Conservation (phyloP, 129 eudicot genomes). For the Escallonia herrerae region DNA sequence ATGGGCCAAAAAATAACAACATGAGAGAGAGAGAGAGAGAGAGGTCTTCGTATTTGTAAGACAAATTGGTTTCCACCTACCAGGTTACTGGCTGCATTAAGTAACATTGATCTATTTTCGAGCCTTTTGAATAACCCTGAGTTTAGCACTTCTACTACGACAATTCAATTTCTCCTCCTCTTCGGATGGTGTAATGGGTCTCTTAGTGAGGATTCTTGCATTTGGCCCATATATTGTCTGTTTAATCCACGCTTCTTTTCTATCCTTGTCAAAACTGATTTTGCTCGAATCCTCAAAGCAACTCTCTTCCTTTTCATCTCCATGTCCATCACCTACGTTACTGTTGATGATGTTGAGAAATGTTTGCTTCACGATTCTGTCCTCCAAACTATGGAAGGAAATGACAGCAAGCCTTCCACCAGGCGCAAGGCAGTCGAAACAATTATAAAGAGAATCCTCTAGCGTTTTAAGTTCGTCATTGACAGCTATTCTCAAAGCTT, state of each 20-base stretch:
- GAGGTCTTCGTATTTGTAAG: no score
- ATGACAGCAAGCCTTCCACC: conserved; percentile 98
- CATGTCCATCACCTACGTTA: conserved; percentile 14
- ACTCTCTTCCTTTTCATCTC: conserved; percentile 8
- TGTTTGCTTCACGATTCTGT: conserved; percentile 89
- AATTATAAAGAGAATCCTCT: conserved; percentile 55
- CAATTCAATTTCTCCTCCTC: conserved; percentile 76
- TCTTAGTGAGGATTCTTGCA: conserved; percentile 71
- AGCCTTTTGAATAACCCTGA: conserved; percentile 70
- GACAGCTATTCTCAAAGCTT: conserved; percentile 89
- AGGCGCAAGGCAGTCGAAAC: conserved; percentile 68
- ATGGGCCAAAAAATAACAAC: no score
- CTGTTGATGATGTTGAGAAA: conserved; percentile 64
- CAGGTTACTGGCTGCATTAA: no score
- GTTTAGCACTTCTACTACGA: conserved; percentile 90
- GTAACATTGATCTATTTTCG: conserved; percentile 7
- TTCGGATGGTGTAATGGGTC: conserved; percentile 82
- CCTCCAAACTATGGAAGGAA: conserved; percentile 93
- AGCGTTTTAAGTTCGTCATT: conserved; percentile 85
- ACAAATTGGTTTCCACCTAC: no score
- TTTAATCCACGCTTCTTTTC: conserved; percentile 73
- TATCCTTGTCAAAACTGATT: conserved; percentile 1
- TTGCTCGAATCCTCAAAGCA: conserved; percentile 8
- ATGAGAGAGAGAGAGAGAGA: no score
- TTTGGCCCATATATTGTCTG: conserved; percentile 46